Evolutionary conservation across 345 rosid genomes (phyloP), one percentile per base, ranked within the genome.

Genomic region (Syzygium jambos): DNA sequence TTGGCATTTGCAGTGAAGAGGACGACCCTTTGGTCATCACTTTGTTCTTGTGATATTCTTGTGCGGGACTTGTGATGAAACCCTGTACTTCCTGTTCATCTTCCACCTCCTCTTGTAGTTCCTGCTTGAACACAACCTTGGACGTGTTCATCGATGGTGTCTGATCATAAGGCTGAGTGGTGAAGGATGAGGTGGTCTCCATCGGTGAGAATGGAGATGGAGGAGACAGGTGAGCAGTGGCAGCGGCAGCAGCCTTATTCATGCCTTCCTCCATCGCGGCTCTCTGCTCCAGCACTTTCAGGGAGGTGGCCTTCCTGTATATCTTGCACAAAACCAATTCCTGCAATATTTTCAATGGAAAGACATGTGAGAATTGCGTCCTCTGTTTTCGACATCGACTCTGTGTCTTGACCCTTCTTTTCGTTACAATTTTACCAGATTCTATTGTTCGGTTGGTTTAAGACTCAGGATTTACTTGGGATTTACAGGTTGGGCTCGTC

Each of bases 271-370:
- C 98, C 92, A 90, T 86, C 30, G 95, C 94, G 21, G 98, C 99
- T 88, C 96, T 96, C 85, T 93, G 97, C 92, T 96, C 99, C 84
- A 98, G 88, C 61, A 94, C 99, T 87, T 95, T 98, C 86, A 96
- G 57, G 29, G 99, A 93, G 52, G 99, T 96, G 22, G 99, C 99
- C 89, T 98, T 98, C 86, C 97, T 92, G 22, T 95, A 98, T 88
- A 98, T 95, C 95, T 98, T 98, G 87, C 99, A 96, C 22, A 98
- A 73, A n/a, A 98, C 99, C 86, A 96, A 90, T 53, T 95, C 98
- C 99, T 98, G 93, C 90, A 85, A 38, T 41, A 49, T 38, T 59
- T 61, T 49, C 27, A 73, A 51, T 51, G 34, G 49, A 65, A 22
- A 59, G 25, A 34, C 77, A 29, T 7, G 41, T 73, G 25, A 34